These are phyloP conservation scores for Vanrija pseudolonga DNA, from an alignment of 1,284 basidiomycete genomes.

Conservation along the genomic window DNA sequence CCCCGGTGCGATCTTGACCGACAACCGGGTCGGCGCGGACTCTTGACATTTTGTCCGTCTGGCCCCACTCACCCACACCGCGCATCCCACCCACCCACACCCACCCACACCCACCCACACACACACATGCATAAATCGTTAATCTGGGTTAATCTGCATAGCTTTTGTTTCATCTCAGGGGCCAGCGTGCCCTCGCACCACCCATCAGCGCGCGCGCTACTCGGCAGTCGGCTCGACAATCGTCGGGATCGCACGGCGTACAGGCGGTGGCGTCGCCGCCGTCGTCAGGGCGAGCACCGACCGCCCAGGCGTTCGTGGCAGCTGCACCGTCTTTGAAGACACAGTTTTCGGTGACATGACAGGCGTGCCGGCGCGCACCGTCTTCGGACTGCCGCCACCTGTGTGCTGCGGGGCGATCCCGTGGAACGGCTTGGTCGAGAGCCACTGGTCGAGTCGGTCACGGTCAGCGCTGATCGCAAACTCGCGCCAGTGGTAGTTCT, in stretches of 20 bases:
- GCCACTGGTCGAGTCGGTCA: slow-evolving; percentile 14
- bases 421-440: slow-evolving; percentile 12
- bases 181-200: not conserved
- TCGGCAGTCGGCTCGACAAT: not conserved
- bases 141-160: too few species aligned
- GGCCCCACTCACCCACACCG: too few species aligned
- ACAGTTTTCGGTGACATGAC: not conserved
- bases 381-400: too few species aligned
- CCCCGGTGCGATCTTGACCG: too few species aligned
- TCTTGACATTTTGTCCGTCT: too few species aligned
- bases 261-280: not conserved
- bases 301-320: not conserved
- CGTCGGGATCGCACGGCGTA: not conserved
- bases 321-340: not conserved
- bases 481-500: slow-evolving; percentile 23
- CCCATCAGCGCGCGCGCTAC: not conserved
- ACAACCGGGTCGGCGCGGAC: too few species aligned
- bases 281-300: not conserved
- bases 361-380: not conserved
- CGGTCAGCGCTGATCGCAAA: slow-evolving; percentile 20
- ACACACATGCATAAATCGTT: too few species aligned
- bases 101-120: too few species aligned
- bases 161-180: too few species aligned
- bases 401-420: not conserved
- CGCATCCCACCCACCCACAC: too few species aligned